Evolutionary conservation across 2,329 filamentous ascomycete genomes (phyloP), one percentile per base, ranked within the genome.

Genomic region (Neonectria magnoliae): DNA sequence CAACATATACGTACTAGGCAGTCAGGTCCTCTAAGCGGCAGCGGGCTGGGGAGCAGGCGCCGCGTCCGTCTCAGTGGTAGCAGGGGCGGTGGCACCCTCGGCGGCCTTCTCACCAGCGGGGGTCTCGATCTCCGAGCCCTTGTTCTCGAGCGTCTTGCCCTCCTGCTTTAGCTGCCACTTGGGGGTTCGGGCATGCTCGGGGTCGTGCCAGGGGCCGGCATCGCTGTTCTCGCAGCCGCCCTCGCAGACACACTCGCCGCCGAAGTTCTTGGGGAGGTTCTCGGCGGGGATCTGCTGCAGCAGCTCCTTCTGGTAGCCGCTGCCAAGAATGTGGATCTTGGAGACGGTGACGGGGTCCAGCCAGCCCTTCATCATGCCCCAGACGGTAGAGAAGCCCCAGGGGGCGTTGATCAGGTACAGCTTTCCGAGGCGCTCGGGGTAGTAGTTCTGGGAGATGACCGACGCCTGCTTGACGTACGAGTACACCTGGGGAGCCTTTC

Each of bases 321-420:
- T 82, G 70, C 94, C 93, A 42, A 98, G 86, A 62, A 99, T 90
- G 81, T 97, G 90, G 77, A 99, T 99, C 89, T 99, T 99, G 78
- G 91, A 86, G 66, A 97, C 94, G 52, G 96, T 99, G 76, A 99
- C 94, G 56, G 96, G 96, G 82, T 99, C 96, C 75, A 99, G 87
- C 89, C 96, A 98, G 71, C 90, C 90, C 87, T 97, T 98, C 81
- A 98, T 88, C 62, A 97, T 87, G 77, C 83, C 86, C 87, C 96
- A 99, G 68, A 94, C 92, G 72, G 87, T 87, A 67, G 91, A 91
- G 86, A 98, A 98, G 27, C 94, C 94, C 94, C 94, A 98, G 20
- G 94, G 94, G 3, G 95, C 93, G 82, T 99, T 99, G 89, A 99
- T 98, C 74, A 99, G 84, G 87, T 97, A 99, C 78, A 99, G 87